Conservation (phyloP, 495 filamentous ascomycete genomes). For the Aspergillus mulundensis region DNA sequence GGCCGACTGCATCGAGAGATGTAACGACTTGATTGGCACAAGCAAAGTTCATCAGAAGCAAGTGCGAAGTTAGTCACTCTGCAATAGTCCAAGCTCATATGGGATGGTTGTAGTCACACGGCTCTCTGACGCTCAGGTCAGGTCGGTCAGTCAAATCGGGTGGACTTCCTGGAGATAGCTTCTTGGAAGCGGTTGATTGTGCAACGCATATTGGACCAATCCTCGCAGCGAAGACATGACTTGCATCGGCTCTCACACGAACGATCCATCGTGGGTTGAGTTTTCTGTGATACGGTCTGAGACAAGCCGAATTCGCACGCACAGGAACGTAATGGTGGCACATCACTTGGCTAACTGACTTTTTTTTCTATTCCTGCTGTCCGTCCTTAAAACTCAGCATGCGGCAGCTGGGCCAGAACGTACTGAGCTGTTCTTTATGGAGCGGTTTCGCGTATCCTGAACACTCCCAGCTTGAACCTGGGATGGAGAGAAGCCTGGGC, state of each 20-base stretch:
- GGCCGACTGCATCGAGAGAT: background rate
- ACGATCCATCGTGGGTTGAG: background rate
- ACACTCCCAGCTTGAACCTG: background rate
- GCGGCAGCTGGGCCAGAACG: too few relatives aligned
- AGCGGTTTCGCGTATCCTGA: background rate
- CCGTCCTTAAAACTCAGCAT: background rate
- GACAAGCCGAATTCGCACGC: background rate
- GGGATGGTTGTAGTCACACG: conserved; percentile 2
- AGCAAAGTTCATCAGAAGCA: background rate
- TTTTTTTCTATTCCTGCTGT: background rate
- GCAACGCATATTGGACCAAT: background rate
- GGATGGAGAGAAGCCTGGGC: background rate
- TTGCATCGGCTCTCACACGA: background rate
- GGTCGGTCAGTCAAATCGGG: background rate
- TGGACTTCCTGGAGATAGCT: background rate
- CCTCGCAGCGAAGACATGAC: background rate
- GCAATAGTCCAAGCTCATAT: background rate
- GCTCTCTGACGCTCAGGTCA: background rate
- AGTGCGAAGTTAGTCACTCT: background rate
- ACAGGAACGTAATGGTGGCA: background rate
- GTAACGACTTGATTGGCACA: background rate
- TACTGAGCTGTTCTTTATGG: background rate
- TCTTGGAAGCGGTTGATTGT: background rate
- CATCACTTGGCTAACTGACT: background rate
- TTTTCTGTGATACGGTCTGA: background rate